Evolutionary conservation across 495 filamentous ascomycete species (phyloP).

Genomic region (Xylaria telfairii): DNA sequence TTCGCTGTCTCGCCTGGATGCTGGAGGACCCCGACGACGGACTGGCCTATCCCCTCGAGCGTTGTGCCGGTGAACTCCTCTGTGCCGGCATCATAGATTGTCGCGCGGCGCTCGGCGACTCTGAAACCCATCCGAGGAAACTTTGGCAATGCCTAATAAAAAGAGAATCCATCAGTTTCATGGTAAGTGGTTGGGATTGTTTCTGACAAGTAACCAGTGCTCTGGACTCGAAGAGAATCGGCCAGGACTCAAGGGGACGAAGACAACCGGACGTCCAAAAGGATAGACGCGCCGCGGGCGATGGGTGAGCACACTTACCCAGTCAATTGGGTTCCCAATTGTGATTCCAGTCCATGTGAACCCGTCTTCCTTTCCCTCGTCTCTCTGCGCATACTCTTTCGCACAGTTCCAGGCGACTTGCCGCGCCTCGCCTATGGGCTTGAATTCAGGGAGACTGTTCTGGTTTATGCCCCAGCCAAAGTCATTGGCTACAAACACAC

Average conservation of each 20-base stretch:
- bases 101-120: slow-evolving; percentile 40
- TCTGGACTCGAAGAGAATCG: not conserved
- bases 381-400: slow-evolving; percentile 39
- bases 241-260: not conserved
- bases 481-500: slow-evolving; percentile 45
- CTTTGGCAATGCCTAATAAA: slow-evolving; percentile 30
- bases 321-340: slow-evolving; percentile 50
- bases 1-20: slow-evolving; percentile 54
- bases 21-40: slow-evolving; percentile 49
- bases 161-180: not conserved
- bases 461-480: slow-evolving; percentile 55
- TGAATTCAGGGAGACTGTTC: slow-evolving; percentile 30
- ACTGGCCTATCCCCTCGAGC: slow-evolving; percentile 48
- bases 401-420: slow-evolving; percentile 40
- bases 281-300: not conserved
- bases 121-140: slow-evolving; percentile 48
- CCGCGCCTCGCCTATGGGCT: slow-evolving; percentile 29
- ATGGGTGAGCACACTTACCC: slow-evolving; percentile 34
- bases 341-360: slow-evolving; percentile 52
- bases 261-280: not conserved
- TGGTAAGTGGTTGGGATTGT: not conserved
- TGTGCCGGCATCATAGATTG: slow-evolving; percentile 55
- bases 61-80: slow-evolving; percentile 50
- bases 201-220: not conserved
- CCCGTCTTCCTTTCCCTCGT: slow-evolving; percentile 24